Percentiles rank a stretch among this genome's conserved stretches.
These are phyloP conservation scores for Onygenales sp. DNA, from an alignment of 2,329 filamentous ascomycete genomes.

Conservation along the genomic window DNA sequence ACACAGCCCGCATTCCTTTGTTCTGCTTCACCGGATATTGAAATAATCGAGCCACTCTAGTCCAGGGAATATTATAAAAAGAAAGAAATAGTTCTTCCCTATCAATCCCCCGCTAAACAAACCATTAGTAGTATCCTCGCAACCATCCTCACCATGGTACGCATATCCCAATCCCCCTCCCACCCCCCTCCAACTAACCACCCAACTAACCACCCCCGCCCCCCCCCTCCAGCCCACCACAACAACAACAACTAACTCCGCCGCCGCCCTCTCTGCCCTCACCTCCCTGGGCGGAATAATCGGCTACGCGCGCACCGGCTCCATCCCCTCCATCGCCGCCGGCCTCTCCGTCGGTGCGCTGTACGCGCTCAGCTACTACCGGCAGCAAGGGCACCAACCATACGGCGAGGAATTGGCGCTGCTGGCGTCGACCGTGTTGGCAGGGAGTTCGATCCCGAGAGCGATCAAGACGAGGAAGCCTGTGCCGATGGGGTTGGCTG, in stretches of 20 bases:
- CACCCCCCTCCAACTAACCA: not conserved
- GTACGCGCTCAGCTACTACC: constrained; percentile 71
- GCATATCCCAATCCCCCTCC: not conserved
- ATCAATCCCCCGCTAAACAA: too few relatives aligned
- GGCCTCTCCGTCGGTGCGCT: constrained; percentile 71
- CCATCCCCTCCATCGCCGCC: constrained; percentile 75
- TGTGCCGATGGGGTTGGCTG: constrained; percentile 67
- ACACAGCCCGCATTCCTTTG: too few relatives aligned
- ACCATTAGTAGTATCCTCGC: too few relatives aligned
- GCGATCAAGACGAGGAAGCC: constrained; percentile 78
- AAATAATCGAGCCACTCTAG: too few relatives aligned
- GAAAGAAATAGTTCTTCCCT: too few relatives aligned
- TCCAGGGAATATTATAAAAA: too few relatives aligned
- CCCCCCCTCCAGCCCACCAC: constrained; percentile 7
- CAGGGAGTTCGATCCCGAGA: constrained; percentile 72
- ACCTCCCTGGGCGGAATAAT: constrained; percentile 81
- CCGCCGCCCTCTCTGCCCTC: constrained; percentile 68
- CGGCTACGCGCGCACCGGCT: constrained; percentile 77
- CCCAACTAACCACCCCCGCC: not conserved
- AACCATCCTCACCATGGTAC: too few relatives aligned
- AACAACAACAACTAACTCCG: constrained; percentile 43
- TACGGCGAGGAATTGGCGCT: constrained; percentile 87
- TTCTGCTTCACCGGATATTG: too few relatives aligned
- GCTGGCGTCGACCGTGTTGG: constrained; percentile 76
- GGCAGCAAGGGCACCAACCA: constrained; percentile 62